Evolutionary conservation across 495 filamentous ascomycete species (phyloP).

Genomic region (Penicillium samsonianum): DNA sequence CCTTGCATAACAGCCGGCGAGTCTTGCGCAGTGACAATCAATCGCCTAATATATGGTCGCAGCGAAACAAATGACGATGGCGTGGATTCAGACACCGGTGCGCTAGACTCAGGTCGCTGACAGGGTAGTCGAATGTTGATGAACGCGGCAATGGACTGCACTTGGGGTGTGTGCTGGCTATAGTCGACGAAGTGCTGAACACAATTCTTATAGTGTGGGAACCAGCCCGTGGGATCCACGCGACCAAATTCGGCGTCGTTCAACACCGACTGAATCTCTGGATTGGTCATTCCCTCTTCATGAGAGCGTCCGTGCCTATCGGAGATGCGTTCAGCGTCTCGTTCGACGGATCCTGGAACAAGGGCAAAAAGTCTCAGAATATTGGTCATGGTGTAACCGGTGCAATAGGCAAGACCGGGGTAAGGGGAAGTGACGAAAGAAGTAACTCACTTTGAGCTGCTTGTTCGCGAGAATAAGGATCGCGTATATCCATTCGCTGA

Average conservation of each 20-base stretch:
- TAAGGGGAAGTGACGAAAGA: background rate
- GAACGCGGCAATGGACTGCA: conserved; percentile 89
- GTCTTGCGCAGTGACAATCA: conserved; percentile 88
- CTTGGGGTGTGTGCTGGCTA: conserved; percentile 71
- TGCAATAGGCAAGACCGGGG: background rate
- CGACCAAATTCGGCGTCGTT: conserved; percentile 39
- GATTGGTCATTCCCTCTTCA: conserved; percentile 18
- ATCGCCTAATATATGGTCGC: conserved; percentile 83
- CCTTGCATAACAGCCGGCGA: conserved; percentile 72
- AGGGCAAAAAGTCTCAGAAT: conserved; percentile 29
- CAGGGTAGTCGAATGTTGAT: conserved; percentile 71
- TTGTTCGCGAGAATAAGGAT: conserved; percentile 32
- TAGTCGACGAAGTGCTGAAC: conserved; percentile 84
- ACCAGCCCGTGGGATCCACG: conserved; percentile 82
- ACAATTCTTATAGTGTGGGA: conserved; percentile 83
- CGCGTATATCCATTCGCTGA: conserved; percentile 35
- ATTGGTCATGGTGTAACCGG: conserved; percentile 17
- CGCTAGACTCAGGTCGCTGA: conserved; percentile 32
- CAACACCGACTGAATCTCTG: conserved; percentile 17
- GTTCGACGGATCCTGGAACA: conserved; percentile 26
- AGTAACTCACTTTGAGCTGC: conserved; percentile 37
- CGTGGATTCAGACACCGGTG: conserved; percentile 1
- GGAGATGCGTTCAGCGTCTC: conserved; percentile 31
- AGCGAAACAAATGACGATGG: conserved; percentile 60
- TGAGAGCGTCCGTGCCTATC: conserved; percentile 25